Evolutionary conservation across 805 yeast genomes (phyloP), one percentile per base, ranked within the genome.

Genomic region (Kodamaea hsintzibuensis): DNA sequence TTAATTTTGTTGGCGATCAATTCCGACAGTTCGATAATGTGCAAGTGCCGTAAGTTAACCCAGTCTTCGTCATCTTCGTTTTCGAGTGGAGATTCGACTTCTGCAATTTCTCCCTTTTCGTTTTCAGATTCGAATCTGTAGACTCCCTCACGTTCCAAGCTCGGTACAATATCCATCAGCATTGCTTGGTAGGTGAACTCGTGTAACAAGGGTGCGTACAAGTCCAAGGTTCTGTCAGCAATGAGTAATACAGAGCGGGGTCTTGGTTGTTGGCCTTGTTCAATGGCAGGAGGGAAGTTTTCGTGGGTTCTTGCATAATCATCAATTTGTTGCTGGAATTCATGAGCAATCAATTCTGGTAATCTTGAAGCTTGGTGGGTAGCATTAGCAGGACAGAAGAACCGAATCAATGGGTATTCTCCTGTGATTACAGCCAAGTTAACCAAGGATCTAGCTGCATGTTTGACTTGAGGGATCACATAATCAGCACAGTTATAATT

Each of bases 161-260:
- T 64, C 30, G 72, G 73, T 1, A 80, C 78, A 25, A 87, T 70
- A 68, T 93, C 99, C 73, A 87, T 86, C 16, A 92, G 88, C 89
- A 92, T 85, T 3, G 98, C 92, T 70, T 93, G 96, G 69, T 92
- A 95, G 19, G 87, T 82, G 69, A 92, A 90, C 66, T 91, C 97
- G 68, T 95, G 98, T 52, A 92, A 70, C 47, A 95, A 67, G 0
- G 98, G 97, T 6, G 95, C 88, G 62, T 82, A 82, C 48, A 88
- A 74, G 67, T 96, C 99, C 66, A 91, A 66, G 1, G 96, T 80
- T 57, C 99, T 79, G 69, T 95, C 99, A 1, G 89, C 76, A 16
- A 95, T 82, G 35, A 95, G 69, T 58, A 93, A 78, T 0, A 89
- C 78, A 0, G 97, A 81, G 57, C 95, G 78, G 17, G 90, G 89